A percentile compares a stretch with the other conserved stretches of the same genome.
phyloP scores from a whole-genome alignment of 1,139 yeast species.

The Blastobotrys apis region DNA sequence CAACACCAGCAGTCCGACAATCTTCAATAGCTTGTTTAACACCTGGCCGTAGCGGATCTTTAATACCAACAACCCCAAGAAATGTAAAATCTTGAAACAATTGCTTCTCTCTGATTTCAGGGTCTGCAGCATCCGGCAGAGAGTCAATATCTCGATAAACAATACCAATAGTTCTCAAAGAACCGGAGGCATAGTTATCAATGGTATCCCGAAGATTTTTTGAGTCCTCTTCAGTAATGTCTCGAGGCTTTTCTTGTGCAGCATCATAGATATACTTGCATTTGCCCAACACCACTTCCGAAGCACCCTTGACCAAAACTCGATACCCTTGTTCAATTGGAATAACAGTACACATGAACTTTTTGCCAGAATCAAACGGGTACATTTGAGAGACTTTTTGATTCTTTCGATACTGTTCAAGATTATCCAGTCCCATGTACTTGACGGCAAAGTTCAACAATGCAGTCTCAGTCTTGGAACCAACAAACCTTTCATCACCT shows the following conservation, averaged over 20 bases:
- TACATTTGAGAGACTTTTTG: slow-evolving; percentile 59
- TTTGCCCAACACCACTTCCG: slow-evolving; percentile 70
- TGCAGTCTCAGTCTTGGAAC: slow-evolving; percentile 95
- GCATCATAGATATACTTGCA: slow-evolving; percentile 40
- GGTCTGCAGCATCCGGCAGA: slow-evolving; percentile 24
- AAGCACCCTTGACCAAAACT: slow-evolving; percentile 85
- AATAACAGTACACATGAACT: slow-evolving; percentile 84
- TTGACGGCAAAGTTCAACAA: slow-evolving; percentile 63
- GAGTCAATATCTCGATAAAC: slow-evolving; percentile 66
- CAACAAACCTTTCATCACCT: slow-evolving; percentile 52
- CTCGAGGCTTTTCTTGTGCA: slow-evolving; percentile 31
- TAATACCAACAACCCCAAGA: slow-evolving; percentile 78
- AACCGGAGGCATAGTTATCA: slow-evolving; percentile 63
- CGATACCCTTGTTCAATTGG: slow-evolving; percentile 43
- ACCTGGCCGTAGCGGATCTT: slow-evolving; percentile 89
- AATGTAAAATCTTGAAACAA: slow-evolving; percentile 31
- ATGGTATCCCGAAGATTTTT: slow-evolving; percentile 44
- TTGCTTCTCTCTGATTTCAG: slow-evolving; percentile 20
- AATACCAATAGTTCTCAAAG: slow-evolving; percentile 79
- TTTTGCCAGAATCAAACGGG: slow-evolving; percentile 89
- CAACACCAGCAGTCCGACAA: slow-evolving; percentile 87
- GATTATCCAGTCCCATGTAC: slow-evolving; percentile 46
- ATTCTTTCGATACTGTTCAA: slow-evolving; percentile 40
- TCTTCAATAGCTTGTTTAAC: slow-evolving; percentile 83
- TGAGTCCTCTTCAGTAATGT: slow-evolving; percentile 35